Evolutionary conservation across 805 yeast species (phyloP).

Genomic region (Hanseniaspora taiwanica): DNA sequence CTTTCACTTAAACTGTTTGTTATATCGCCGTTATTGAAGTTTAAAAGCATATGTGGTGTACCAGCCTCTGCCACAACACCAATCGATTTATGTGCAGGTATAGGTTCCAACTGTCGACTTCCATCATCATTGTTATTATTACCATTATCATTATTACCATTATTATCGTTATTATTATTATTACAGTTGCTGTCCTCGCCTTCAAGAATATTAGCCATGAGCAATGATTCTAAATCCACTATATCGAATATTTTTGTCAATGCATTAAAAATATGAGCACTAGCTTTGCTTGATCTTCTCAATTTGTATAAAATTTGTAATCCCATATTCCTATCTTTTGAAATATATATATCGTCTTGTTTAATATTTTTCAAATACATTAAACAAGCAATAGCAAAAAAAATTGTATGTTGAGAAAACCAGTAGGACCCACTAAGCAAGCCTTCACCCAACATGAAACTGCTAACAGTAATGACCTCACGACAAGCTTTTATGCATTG

Average conservation of each 20-base stretch:
- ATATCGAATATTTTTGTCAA: slow-evolving; percentile 1
- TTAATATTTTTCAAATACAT: slow-evolving; percentile 34
- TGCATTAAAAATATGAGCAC: slow-evolving; percentile 5
- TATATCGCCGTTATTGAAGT: too few species aligned
- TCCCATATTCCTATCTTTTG: slow-evolving; percentile 13
- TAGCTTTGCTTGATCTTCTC: slow-evolving; percentile 2
- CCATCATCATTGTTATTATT: too few species aligned
- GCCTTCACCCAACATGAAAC: slow-evolving; percentile 61
- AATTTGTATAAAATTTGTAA: slow-evolving; percentile 2
- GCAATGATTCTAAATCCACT: not conserved
- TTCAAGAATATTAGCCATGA: not conserved
- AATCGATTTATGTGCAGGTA: too few species aligned
- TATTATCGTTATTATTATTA: too few species aligned
- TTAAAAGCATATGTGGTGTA: too few species aligned
- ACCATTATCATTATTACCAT: too few species aligned
- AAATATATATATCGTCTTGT: slow-evolving; percentile 20
- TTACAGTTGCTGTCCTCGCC: too few species aligned
- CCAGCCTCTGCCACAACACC: too few species aligned
- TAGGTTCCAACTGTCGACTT: too few species aligned
- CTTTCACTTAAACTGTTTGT: too few species aligned
- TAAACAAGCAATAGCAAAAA: slow-evolving; percentile 77
- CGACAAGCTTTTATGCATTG: slow-evolving; percentile 78
- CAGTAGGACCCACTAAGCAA: slow-evolving; percentile 77
- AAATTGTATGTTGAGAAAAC: slow-evolving; percentile 82
- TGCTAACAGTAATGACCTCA: slow-evolving; percentile 66